phyloP scores from a whole-genome alignment of 371 early-diverging fungal genomes.

The Rhizopus stolonifer region DNA sequence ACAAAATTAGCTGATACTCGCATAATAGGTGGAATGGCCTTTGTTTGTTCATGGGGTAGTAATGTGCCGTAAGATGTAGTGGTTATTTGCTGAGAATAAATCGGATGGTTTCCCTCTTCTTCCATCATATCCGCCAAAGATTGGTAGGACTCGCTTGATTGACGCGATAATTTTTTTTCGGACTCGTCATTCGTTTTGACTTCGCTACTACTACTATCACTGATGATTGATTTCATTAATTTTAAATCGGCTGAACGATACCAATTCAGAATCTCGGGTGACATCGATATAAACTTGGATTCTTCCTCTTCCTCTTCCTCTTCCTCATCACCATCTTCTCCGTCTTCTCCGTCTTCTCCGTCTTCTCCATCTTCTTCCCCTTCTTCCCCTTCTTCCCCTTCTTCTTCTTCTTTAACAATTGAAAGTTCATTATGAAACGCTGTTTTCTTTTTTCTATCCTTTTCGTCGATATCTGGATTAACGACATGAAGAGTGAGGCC shows the following conservation, averaged over 20 bases:
- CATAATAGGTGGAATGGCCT: slow-evolving; percentile 5
- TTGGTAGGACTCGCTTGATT: slow-evolving; percentile 27
- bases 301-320: slow-evolving; percentile 9
- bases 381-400: too few relatives aligned
- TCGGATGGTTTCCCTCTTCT: background rate
- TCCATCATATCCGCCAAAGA: slow-evolving; percentile 38
- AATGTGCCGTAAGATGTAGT: slow-evolving; percentile 17
- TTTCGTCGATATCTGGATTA: slow-evolving; percentile 19
- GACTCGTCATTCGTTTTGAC: slow-evolving; percentile 5
- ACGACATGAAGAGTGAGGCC: slow-evolving; percentile 24
- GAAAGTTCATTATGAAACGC: slow-evolving; percentile 19
- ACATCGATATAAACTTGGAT: slow-evolving; percentile 36
- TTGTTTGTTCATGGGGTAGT: background rate
- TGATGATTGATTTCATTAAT: background rate
- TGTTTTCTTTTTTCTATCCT: slow-evolving; percentile 9
- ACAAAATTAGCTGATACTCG: slow-evolving; percentile 22
- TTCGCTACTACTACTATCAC: slow-evolving; percentile 10
- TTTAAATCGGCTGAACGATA: slow-evolving; percentile 32
- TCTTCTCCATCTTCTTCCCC: slow-evolving; percentile 28
- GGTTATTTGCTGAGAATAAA: slow-evolving; percentile 2
- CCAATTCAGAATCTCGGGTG: slow-evolving; percentile 37
- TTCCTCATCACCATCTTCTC: slow-evolving; percentile 9
- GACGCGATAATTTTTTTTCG: slow-evolving; percentile 8
- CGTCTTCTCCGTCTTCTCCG: slow-evolving; percentile 27
- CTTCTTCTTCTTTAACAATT: slow-evolving; percentile 26